Conservation (phyloP, 305 asterid genomes). For the Striga hermonthica region DNA sequence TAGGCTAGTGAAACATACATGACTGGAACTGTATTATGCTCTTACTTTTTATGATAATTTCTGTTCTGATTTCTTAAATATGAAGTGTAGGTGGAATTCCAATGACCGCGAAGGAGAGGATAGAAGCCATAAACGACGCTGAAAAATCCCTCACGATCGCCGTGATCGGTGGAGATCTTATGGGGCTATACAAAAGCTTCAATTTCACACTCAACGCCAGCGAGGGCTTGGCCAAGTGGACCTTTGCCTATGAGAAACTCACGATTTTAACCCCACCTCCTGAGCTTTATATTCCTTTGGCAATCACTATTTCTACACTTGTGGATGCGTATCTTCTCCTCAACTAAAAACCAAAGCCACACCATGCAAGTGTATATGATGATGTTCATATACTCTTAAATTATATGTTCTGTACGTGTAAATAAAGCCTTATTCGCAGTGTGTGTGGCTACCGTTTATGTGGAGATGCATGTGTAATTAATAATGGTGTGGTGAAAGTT, state of each 20-base stretch:
- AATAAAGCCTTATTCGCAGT: no score
- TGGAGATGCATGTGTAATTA: no score
- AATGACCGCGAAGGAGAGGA: conserved; percentile 8
- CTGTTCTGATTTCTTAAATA: no score
- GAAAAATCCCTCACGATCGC: conserved; percentile 7
- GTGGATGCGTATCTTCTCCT: conserved; percentile 28
- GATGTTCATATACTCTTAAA: no score
- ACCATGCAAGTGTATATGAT: no score
- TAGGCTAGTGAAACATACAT: no score
- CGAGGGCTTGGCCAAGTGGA: conserved; percentile 28
- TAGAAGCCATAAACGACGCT: conserved; percentile 10
- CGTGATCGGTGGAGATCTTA: not conserved
- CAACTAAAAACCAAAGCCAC: not conserved
- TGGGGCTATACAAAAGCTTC: conserved; percentile 25
- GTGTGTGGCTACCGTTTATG: no score
- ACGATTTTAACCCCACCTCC: conserved; percentile 12
- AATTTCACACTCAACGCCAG: conserved; percentile 1
- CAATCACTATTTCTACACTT: not conserved
- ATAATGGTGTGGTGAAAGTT: no score
- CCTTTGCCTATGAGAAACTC: conserved; percentile 11
- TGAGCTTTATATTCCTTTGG: conserved; percentile 1
- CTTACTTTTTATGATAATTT: no score
- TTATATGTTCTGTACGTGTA: no score
- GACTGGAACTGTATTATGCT: no score
- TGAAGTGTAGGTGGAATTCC: conserved; percentile 16